Percentiles rank a stretch among this genome's conserved stretches.
These are phyloP conservation scores for Vitis rotundifolia DNA, from an alignment of 164 flowering plant genomes.

Conservation along the genomic window DNA sequence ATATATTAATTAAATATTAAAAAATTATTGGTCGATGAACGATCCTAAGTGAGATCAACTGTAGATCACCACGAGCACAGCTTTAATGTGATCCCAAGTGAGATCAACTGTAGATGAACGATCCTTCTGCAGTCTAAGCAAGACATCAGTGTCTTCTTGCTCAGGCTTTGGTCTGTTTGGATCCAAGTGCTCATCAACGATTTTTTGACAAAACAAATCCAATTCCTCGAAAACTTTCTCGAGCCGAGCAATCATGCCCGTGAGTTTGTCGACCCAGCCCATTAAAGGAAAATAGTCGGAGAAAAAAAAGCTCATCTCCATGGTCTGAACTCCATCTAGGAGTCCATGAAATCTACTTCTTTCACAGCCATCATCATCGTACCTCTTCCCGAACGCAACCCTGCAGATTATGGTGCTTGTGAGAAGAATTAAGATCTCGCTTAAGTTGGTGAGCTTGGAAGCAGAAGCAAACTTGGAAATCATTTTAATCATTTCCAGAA, in stretches of 20 bases:
- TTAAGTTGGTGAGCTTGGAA: too few relatives aligned
- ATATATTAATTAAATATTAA: too few relatives aligned
- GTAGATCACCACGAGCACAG: slow-evolving; percentile 1
- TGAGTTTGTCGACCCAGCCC: slow-evolving; percentile 7
- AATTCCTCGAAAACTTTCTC: slow-evolving; percentile 6
- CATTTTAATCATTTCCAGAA: too few relatives aligned
- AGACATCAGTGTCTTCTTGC: slow-evolving; percentile 23
- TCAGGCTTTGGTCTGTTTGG: slow-evolving; percentile 8
- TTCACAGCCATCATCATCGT: too few relatives aligned
- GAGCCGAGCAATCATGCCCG: not conserved
- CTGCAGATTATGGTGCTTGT: too few relatives aligned
- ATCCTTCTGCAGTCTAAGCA: slow-evolving; percentile 17
- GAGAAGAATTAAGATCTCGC: too few relatives aligned
- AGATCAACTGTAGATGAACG: slow-evolving; percentile 7
- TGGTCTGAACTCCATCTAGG: not conserved
- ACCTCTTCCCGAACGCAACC: too few relatives aligned
- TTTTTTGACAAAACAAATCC: slow-evolving; percentile 9
- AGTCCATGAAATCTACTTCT: too few relatives aligned
- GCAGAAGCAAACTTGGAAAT: too few relatives aligned
- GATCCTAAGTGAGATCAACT: too few relatives aligned
- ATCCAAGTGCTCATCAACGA: slow-evolving; percentile 25
- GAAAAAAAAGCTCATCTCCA: not conserved
- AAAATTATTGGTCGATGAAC: too few relatives aligned
- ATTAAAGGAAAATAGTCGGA: not conserved
- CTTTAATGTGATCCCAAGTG: slow-evolving; percentile 28